Conservation (phyloP, 805 yeast species). For the Yarrowia sp. region DNA sequence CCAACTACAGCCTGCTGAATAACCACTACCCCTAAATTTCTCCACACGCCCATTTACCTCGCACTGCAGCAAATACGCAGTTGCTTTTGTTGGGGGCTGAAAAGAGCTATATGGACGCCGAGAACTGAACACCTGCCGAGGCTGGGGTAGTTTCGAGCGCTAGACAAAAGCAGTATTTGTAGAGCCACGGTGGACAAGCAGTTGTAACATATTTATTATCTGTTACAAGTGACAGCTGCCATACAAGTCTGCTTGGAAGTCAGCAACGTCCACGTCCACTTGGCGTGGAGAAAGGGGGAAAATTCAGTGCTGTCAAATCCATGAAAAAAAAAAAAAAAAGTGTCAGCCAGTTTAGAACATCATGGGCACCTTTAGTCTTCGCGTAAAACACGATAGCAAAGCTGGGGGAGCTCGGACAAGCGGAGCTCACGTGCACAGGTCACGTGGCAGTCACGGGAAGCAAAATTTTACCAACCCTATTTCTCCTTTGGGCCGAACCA, state of each 20-base stretch:
- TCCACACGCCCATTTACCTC: slow-evolving; percentile 10
- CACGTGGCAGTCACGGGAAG: not conserved
- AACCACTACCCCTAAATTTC: not conserved
- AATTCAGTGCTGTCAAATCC: not conserved
- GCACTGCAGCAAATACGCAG: not conserved
- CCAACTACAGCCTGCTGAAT: not conserved
- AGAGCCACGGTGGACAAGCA: too few relatives aligned
- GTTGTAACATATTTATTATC: not conserved
- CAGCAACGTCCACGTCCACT: not conserved
- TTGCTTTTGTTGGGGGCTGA: slow-evolving; percentile 16
- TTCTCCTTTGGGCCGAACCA: slow-evolving; percentile 23
- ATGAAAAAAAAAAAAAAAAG: too few relatives aligned
- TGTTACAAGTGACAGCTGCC: not conserved
- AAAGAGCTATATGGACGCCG: not conserved
- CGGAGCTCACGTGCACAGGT: not conserved
- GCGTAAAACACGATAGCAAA: too few relatives aligned
- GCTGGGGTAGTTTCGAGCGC: not conserved
- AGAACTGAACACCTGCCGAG: slow-evolving; percentile 5
- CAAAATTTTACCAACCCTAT: not conserved
- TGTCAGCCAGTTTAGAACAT: not conserved
- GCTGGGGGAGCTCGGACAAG: not conserved
- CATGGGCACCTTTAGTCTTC: too few relatives aligned
- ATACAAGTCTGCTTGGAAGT: too few relatives aligned
- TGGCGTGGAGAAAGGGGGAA: not conserved
- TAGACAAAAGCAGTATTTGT: too few relatives aligned